Evolutionary conservation across 1,284 basidiomycete species (phyloP).

Genomic region (Hypsizygus ulmarius): DNA sequence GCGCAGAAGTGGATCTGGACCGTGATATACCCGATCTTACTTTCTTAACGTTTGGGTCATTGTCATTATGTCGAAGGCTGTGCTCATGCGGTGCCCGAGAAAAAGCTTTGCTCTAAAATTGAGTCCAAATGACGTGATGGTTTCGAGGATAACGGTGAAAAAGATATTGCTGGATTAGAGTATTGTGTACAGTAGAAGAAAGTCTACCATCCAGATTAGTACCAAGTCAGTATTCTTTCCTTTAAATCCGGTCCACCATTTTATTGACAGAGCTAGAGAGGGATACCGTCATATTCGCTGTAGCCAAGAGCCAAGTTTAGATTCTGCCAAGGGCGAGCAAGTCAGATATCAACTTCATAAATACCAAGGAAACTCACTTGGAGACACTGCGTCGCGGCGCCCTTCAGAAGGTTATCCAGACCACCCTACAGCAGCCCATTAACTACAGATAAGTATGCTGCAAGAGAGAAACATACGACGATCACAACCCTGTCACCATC

Average conservation of each 20-base stretch:
- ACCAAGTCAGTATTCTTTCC: too few relatives aligned
- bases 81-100: constrained; percentile 11
- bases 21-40: constrained; percentile 1
- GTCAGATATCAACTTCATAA: constrained; percentile 2
- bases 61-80: constrained; percentile 16
- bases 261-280: constrained; percentile 17
- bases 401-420: constrained; percentile 95
- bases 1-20: not conserved
- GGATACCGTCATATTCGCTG: constrained; percentile 87
- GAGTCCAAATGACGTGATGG: not conserved
- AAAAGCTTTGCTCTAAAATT: not conserved
- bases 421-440: constrained; percentile 58
- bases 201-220: too few relatives aligned
- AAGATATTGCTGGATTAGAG: too few relatives aligned
- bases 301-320: constrained; percentile 93
- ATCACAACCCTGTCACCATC: constrained; percentile 88
- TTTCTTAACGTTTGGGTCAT: not conserved
- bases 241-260: too few relatives aligned
- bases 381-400: constrained; percentile 96
- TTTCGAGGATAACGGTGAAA: too few relatives aligned
- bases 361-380: constrained; percentile 55
- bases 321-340: constrained; percentile 55
- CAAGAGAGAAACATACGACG: constrained; percentile 56
- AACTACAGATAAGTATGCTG: constrained; percentile 4
- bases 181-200: too few relatives aligned